Percentiles rank a stretch among this genome's conserved stretches.
phyloP scores from a whole-genome alignment of 352 stramenopile genomes.

The Globisporangium cederbergense region DNA sequence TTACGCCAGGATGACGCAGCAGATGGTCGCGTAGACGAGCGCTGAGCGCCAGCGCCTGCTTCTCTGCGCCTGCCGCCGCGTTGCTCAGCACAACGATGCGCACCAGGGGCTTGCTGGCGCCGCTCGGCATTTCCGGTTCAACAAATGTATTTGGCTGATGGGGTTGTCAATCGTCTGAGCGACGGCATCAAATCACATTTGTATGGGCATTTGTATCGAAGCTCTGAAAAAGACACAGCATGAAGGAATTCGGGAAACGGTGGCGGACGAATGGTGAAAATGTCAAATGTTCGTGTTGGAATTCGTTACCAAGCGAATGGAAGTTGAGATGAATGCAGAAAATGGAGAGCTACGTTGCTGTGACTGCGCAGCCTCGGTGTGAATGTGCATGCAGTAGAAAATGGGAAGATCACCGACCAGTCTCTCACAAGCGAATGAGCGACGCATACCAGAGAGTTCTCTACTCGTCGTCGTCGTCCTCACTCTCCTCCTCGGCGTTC shows the following conservation, averaged over 20 bases:
- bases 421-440: not conserved
- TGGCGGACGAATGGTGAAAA: not conserved
- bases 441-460: not conserved
- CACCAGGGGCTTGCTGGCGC: constrained; percentile 12
- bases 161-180: too few species aligned
- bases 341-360: not conserved
- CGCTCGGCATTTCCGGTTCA: constrained; percentile 6
- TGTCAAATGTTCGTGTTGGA: not conserved
- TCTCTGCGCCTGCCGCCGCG: constrained; percentile 67
- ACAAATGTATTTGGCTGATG: not conserved
- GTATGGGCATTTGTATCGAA: too few species aligned
- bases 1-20: not conserved
- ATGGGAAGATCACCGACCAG: too few species aligned
- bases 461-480: constrained; percentile 64
- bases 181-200: too few species aligned
- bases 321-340: not conserved
- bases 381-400: not conserved
- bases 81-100: constrained; percentile 68
- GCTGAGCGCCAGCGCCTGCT: constrained; percentile 62
- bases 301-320: not conserved
- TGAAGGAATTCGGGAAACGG: not conserved
- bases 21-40: constrained; percentile 28
- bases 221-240: too few species aligned
- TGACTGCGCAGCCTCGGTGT: not conserved
- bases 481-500: constrained; percentile 93